These are phyloP conservation scores for Lepidopterella palustris DNA, from an alignment of 495 filamentous ascomycete species.

Conservation along the genomic window DNA sequence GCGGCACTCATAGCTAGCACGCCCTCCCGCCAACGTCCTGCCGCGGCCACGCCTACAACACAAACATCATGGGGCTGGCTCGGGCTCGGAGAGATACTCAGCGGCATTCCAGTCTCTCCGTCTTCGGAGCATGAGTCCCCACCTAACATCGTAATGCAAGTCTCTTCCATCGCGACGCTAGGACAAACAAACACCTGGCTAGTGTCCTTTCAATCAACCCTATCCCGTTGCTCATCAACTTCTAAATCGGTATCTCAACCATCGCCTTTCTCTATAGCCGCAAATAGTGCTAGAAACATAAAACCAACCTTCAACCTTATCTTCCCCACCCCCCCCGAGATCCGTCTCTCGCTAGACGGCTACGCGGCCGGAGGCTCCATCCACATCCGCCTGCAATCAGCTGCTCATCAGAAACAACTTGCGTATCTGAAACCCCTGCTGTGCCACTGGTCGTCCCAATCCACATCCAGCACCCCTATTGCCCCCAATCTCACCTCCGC, in stretches of 20 bases:
- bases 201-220: slow-evolving; percentile 55
- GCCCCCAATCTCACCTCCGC: too few species aligned
- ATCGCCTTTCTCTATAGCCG: neutral
- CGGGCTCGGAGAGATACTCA: slow-evolving; percentile 56
- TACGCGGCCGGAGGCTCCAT: slow-evolving; percentile 68
- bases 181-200: slow-evolving; percentile 73
- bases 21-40: slow-evolving; percentile 56
- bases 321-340: slow-evolving; percentile 74
- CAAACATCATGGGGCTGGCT: slow-evolving; percentile 68
- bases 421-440: slow-evolving; percentile 64
- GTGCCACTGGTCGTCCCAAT: slow-evolving; percentile 53
- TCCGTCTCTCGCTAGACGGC: slow-evolving; percentile 71
- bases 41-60: slow-evolving; percentile 32
- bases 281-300: slow-evolving; percentile 32
- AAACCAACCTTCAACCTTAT: slow-evolving; percentile 50
- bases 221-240: slow-evolving; percentile 24
- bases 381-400: slow-evolving; percentile 67
- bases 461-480: neutral
- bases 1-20: slow-evolving; percentile 72
- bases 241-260: neutral
- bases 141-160: slow-evolving; percentile 63
- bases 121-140: slow-evolving; percentile 8
- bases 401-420: slow-evolving; percentile 66
- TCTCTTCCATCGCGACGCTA: slow-evolving; percentile 79
- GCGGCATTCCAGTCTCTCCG: slow-evolving; percentile 42